Evolutionary conservation across 169 alveolate genomes (phyloP), one percentile per base, ranked within the genome.

Genomic region (Theileria equi): DNA sequence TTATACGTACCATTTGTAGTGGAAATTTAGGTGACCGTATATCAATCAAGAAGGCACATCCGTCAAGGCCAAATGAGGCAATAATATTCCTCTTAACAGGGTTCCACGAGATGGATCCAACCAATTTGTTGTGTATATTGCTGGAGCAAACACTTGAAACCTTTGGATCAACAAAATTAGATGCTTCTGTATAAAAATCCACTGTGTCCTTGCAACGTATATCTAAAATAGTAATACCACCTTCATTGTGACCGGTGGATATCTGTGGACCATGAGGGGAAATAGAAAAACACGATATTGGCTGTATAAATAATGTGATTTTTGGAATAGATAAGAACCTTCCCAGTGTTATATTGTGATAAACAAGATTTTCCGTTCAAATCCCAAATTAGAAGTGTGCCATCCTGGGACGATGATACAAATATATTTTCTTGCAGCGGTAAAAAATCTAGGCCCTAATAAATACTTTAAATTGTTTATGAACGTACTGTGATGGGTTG

Each of bases 161-260:
- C n/a, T n/a, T n/a, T n/a, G n/a, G n/a, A n/a, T n/a, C n/a, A n/a
- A n/a, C n/a, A n/a, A n/a, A n/a, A n/a, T n/a, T n/a, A 13, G 38
- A 21, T 19, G 49, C 38, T 63, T n/a, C 62, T 31, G 50, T 61
- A 38, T 13, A 38, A 1, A 13, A 71, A 21, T 35, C 62, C 62
- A 8, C 11, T 25, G 68, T 36, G 7, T 57, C 50, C n/a, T 71
- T 55, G 36, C 53, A 26, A 32, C 78, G 44, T 10, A 74, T 44
- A 17, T 74, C 80, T 79, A 77, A 74, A 26, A 74, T 53, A 35
- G 67, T 48, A 11, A 74, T 8, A 3, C 70, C 59, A 23, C 84
- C 84, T 25, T 48, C 70, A 19, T 45, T 47, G 26, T 47, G 65
- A 5, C 84, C 84, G n/a, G 80, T 74, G 78, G 45, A 74, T 2